Conservation (phyloP, 2,329 filamentous ascomycete genomes). For the Colletotrichum plurivorum region DNA sequence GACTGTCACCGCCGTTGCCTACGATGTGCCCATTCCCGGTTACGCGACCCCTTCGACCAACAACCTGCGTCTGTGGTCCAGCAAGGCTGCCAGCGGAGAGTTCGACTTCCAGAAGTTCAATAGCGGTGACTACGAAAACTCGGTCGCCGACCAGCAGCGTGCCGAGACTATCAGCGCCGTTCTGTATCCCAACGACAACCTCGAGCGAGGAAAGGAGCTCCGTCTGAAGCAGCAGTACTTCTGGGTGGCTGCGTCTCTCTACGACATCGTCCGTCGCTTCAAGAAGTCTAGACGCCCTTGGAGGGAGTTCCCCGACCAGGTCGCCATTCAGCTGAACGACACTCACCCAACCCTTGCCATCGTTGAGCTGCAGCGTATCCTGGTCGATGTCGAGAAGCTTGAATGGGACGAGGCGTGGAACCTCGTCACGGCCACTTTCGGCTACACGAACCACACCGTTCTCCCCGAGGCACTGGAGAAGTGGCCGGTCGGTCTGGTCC, state of each 20-base stretch:
- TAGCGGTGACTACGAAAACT: conserved; percentile 96
- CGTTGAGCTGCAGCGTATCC: conserved; percentile 93
- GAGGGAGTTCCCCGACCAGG: conserved; percentile 93
- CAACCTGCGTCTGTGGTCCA: conserved; percentile 97
- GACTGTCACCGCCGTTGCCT: conserved; percentile 91
- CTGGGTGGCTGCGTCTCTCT: conserved; percentile 97
- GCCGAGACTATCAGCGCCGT: conserved; percentile 99
- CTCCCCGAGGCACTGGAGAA: conserved; percentile 97
- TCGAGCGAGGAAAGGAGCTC: conserved; percentile 96
- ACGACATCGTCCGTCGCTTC: conserved; percentile 97
- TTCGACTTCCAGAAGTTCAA: conserved; percentile 99
- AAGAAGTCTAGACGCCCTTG: conserved; percentile 96
- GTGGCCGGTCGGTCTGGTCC: conserved; percentile 94
- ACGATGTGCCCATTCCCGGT: conserved; percentile 92
- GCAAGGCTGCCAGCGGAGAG: conserved; percentile 95
- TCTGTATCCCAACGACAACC: conserved; percentile 96
- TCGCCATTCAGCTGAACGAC: conserved; percentile 98
- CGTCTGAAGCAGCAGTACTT: conserved; percentile 99
- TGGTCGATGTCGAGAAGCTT: conserved; percentile 90
- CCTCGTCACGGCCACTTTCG: conserved; percentile 84
- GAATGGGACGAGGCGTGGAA: conserved; percentile 95
- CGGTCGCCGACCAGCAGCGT: conserved; percentile 96
- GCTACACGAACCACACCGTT: conserved; percentile 99
- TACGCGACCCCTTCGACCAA: conserved; percentile 93
- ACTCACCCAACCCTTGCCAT: conserved; percentile 97